Evolutionary conservation across 2,329 filamentous ascomycete genomes (phyloP).

Genomic region (Aspergillus felis): DNA sequence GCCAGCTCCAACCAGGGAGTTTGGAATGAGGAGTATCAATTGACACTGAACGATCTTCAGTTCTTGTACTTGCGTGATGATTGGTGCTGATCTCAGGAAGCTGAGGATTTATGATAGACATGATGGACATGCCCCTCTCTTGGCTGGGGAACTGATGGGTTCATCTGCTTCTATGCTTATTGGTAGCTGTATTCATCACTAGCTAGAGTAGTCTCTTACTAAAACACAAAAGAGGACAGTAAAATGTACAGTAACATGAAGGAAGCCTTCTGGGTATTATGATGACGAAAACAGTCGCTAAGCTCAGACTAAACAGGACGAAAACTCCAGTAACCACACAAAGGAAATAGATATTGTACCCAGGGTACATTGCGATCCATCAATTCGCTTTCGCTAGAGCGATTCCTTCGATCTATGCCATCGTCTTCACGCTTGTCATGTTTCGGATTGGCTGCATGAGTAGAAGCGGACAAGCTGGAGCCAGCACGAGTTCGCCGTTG

Average conservation of each 20-base stretch:
- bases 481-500: not conserved
- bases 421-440: not conserved
- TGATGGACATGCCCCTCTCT: not conserved
- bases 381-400: not conserved
- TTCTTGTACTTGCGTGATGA: not conserved
- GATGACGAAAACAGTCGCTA: not conserved
- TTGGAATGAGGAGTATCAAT: not conserved
- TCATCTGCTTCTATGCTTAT: not conserved
- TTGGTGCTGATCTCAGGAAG: slow-evolving; percentile 4
- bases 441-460: not conserved
- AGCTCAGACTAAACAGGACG: not conserved
- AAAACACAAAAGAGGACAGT: not conserved
- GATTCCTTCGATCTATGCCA: not conserved
- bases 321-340: not conserved
- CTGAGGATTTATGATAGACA: slow-evolving; percentile 6
- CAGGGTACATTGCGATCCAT: not conserved
- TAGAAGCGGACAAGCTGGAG: not conserved
- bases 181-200: not conserved
- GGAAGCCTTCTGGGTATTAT: not conserved
- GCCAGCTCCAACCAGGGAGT: not conserved
- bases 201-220: not conserved
- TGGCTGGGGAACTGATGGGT: no score
- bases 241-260: not conserved
- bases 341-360: not conserved
- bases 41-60: no score